Conservation (phyloP, 1,284 basidiomycete genomes). For the Rhodofomes roseus region DNA sequence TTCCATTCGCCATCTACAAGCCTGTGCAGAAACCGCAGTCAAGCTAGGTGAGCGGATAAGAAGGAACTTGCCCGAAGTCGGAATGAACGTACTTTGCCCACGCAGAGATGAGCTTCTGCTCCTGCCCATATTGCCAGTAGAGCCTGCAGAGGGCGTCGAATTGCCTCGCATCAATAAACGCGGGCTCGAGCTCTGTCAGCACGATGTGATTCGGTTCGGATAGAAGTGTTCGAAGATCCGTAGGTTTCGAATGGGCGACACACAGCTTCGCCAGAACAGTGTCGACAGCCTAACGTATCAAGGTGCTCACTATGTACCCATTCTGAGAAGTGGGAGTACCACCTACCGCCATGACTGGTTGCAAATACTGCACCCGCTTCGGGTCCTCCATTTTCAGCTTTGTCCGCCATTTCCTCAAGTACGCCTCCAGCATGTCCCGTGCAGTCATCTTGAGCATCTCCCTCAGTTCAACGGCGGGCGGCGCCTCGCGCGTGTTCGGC, state of each 20-base stretch:
- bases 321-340: background rate
- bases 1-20: slow-evolving; percentile 67
- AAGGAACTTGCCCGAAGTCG: background rate
- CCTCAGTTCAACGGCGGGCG: slow-evolving; percentile 63
- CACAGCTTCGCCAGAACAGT: slow-evolving; percentile 78
- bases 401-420: slow-evolving; percentile 50
- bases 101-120: slow-evolving; percentile 59
- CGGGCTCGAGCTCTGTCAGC: slow-evolving; percentile 61
- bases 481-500: slow-evolving; percentile 65
- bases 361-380: slow-evolving; percentile 8
- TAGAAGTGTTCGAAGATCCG: slow-evolving; percentile 62
- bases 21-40: slow-evolving; percentile 35
- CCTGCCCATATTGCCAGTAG: slow-evolving; percentile 55
- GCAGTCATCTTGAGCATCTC: slow-evolving; percentile 57
- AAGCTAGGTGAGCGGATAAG: slow-evolving; percentile 1
- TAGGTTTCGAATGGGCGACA: slow-evolving; percentile 51
- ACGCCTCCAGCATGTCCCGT: slow-evolving; percentile 61
- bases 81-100: slow-evolving; percentile 62
- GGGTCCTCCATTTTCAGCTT: slow-evolving; percentile 20
- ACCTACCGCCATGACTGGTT: slow-evolving; percentile 17
- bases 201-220: slow-evolving; percentile 56
- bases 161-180: slow-evolving; percentile 49
- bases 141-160: slow-evolving; percentile 66
- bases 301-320: too few relatives aligned
- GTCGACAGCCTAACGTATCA: slow-evolving; percentile 63